A percentile compares a stretch with the other conserved stretches of the same genome.
phyloP scores from a whole-genome alignment of 116 monocot genomes.

The Zostera marina region DNA sequence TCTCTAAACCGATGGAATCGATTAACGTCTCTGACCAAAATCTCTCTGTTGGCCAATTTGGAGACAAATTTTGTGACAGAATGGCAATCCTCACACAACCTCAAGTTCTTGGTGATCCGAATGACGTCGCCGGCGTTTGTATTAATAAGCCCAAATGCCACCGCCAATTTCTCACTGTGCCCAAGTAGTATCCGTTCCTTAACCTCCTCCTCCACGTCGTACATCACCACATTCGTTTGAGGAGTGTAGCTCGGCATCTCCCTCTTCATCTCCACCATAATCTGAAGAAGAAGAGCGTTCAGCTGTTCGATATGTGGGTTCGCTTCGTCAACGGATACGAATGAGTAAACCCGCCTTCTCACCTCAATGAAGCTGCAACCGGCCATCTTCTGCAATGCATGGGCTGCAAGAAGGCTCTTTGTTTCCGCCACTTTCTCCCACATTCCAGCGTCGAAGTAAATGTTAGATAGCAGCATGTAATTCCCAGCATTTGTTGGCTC shows the following conservation, averaged over 20 bases:
- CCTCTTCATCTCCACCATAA: conserved; percentile 51
- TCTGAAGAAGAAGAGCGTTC: conserved; percentile 31
- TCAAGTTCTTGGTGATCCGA: conserved; percentile 81
- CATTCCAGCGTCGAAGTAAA: conserved; percentile 61
- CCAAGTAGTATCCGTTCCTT: conserved; percentile 73
- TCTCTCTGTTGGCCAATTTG: conserved; percentile 56
- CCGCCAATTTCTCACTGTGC: conserved; percentile 86
- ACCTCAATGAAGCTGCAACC: conserved; percentile 93
- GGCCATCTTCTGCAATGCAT: conserved; percentile 39
- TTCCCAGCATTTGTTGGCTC: conserved; percentile 87
- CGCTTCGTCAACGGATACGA: conserved; percentile 44
- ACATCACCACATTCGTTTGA: conserved; percentile 52
- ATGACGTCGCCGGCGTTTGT: conserved; percentile 40
- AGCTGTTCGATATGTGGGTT: conserved; percentile 61
- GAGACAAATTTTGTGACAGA: conserved; percentile 81
- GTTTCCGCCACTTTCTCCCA: conserved; percentile 40
- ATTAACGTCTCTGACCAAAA: conserved; percentile 84
- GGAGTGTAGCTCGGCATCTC: conserved; percentile 51
- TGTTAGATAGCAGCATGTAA: conserved; percentile 62
- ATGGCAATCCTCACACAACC: conserved; percentile 93
- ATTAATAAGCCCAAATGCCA: conserved; percentile 85
- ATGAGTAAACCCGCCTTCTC: conserved; percentile 36
- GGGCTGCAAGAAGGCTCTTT: conserved; percentile 39
- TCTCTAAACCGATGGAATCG: conserved; percentile 75
- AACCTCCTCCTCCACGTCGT: conserved; percentile 55